These are phyloP conservation scores for Trebouxia sp. DNA, from an alignment of 139 green algal species.

Conservation along the genomic window DNA sequence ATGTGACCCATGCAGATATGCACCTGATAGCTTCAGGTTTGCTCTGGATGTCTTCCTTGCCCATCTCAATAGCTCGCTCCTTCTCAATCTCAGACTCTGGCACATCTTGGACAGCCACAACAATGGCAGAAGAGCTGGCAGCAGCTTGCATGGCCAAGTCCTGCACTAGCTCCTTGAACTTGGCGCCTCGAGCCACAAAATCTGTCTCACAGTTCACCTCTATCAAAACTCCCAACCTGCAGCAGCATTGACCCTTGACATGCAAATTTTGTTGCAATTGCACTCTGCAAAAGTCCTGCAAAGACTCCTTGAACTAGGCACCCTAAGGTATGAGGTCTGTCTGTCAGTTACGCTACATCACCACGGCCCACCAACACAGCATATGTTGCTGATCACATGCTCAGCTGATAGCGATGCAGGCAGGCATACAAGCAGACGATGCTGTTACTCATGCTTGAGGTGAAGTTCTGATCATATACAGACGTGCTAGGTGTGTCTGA, in stretches of 20 bases:
- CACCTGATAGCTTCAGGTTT: constrained; percentile 94
- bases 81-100: constrained; percentile 70
- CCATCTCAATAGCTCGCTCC: constrained; percentile 93
- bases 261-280: background rate
- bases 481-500: no score
- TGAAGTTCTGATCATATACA: no score
- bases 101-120: constrained; percentile 79
- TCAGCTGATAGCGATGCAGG: no score
- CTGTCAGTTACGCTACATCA: background rate
- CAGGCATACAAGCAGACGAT: no score
- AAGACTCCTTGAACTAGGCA: no score
- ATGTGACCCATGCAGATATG: background rate
- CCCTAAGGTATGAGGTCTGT: background rate
- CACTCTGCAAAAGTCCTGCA: no score
- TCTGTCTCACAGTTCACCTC: constrained; percentile 99
- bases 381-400: no score
- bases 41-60: constrained; percentile 91
- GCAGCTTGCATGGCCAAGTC: constrained; percentile 85
- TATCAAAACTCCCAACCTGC: constrained; percentile 76
- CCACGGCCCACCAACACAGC: background rate
- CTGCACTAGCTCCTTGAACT: constrained; percentile 86
- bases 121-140: constrained; percentile 58
- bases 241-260: background rate
- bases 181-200: constrained; percentile 91
- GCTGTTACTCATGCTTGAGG: no score